Conservation (phyloP, 192 early-diverging fungal species). For the Gaertneriomyces semiglobifer region DNA sequence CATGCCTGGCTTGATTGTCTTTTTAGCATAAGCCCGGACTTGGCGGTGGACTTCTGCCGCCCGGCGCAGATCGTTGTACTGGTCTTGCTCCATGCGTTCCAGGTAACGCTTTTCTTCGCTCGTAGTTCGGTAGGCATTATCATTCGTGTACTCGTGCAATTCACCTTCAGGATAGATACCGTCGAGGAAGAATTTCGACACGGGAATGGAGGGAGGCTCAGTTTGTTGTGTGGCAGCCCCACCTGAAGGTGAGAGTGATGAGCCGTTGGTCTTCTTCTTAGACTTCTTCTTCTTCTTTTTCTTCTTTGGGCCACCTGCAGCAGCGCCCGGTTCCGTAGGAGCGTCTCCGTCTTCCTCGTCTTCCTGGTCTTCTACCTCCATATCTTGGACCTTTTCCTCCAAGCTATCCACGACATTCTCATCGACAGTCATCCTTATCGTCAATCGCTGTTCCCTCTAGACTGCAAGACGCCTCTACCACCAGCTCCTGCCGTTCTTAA, state of each 20-base stretch:
- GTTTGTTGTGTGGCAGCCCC: conserved; percentile 35
- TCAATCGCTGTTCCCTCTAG: too few species aligned
- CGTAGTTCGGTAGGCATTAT: conserved; percentile 84
- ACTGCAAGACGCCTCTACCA: too few species aligned
- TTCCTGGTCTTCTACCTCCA: conserved; percentile 16
- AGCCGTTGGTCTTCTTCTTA: conserved; percentile 25
- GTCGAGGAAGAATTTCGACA: conserved; percentile 77
- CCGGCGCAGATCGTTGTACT: conserved; percentile 77
- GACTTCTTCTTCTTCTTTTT: conserved; percentile 42
- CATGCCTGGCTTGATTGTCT: conserved; percentile 90
- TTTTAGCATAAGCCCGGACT: conserved; percentile 79
- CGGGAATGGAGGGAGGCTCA: conserved; percentile 57
- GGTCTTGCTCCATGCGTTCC: conserved; percentile 68
- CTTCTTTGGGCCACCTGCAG: conserved; percentile 20
- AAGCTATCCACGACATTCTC: background rate
- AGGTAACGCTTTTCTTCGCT: conserved; percentile 86
- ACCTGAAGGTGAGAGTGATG: conserved; percentile 1
- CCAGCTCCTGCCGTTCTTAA: too few species aligned
- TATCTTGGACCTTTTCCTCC: background rate
- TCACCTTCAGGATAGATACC: conserved; percentile 79
- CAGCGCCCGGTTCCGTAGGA: conserved; percentile 15
- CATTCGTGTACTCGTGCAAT: conserved; percentile 79
- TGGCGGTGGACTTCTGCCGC: conserved; percentile 93
- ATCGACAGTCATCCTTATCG: too few species aligned
- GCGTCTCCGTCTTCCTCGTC: background rate